Percentiles rank a stretch among this genome's conserved stretches.
These are phyloP conservation scores for Ganoderma lucidum DNA, from an alignment of 1,284 basidiomycete genomes.

Conservation along the genomic window DNA sequence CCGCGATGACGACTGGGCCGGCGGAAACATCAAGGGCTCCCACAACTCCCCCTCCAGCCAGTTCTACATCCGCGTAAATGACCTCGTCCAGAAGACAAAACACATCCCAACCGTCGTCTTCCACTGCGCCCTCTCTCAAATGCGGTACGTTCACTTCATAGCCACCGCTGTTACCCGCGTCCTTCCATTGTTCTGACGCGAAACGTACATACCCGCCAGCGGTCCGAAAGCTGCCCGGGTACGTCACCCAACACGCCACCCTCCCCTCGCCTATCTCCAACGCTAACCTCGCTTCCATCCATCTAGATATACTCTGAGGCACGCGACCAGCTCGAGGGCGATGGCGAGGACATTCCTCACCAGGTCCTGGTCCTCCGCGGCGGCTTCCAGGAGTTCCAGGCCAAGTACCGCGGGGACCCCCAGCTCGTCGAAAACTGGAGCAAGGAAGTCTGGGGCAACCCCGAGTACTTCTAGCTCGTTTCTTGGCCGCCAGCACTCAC, in stretches of 20 bases:
- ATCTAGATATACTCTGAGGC: conserved; percentile 72
- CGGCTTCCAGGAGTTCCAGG: conserved; percentile 77
- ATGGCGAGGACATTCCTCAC: conserved; percentile 52
- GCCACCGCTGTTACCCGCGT: not conserved
- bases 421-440: conserved; percentile 80
- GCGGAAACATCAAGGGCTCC: conserved; percentile 77
- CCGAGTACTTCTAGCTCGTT: conserved; percentile 23
- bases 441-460: conserved; percentile 59
- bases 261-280: not conserved
- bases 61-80: conserved; percentile 64
- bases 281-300: not conserved
- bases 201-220: conserved; percentile 44
- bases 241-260: conserved; percentile 33
- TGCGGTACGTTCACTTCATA: conserved; percentile 57
- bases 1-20: conserved; percentile 76
- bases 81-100: conserved; percentile 67
- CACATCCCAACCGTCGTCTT: conserved; percentile 72
- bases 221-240: conserved; percentile 81
- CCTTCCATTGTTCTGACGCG: conserved; percentile 5
- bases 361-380: conserved; percentile 71
- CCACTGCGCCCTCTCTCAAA: conserved; percentile 79
- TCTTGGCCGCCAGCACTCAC: conserved; percentile 2
- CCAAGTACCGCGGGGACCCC: conserved; percentile 73
- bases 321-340: conserved; percentile 48
- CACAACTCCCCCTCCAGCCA: conserved; percentile 66